Evolutionary conservation across 352 stramenopile genomes (phyloP), one percentile per base, ranked within the genome.

Genomic region (Saprolegnia diclina): DNA sequence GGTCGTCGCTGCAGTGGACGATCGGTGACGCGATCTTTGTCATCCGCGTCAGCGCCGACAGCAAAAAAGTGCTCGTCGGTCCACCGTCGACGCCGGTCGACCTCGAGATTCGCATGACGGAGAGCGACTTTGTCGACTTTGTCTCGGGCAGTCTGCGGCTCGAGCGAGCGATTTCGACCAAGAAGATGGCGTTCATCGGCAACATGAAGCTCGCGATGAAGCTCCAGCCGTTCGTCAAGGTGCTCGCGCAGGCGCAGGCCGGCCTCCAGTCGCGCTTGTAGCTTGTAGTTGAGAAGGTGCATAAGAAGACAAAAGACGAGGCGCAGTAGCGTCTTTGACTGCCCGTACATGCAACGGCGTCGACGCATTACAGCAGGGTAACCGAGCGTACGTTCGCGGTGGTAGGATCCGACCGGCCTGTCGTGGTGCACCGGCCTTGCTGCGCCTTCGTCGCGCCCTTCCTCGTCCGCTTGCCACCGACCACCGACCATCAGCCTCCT

Each of bases 181-280:
- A 88, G 76, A 88, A 88, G 64, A 71, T 89, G 52, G 77, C 74
- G 44, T 71, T 88, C 40, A 75, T 85, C 21, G 82, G 82, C 48
- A 86, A 91, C 64, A 78, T 91, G 71, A 87, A 82, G 67, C 79
- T 89, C 45, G 80, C 81, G 22, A 91, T 89, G 82, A 86, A 85
- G 70, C 74, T 91, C 22, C 78, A 88, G 70, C 78, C 80, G 0
- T 85, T 89, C 48, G 79, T 78, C 32, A 80, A 87, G 59, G 72
- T 89, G n/a, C 71, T 89, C 45, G 74, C 83, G 44, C 77, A 67
- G 18, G n/a, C 57, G 35, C 52, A 59, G 19, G 35, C 24, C 24
- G 52, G 52, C 24, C 13, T 59, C 24, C 52, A 59, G 35, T 42
- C 24, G 24, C 52, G 52, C 24, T 59, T 59, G 52, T 59, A 59